Evolutionary conservation across 345 rosid species (phyloP).

Genomic region (Gossypium thurberi): DNA sequence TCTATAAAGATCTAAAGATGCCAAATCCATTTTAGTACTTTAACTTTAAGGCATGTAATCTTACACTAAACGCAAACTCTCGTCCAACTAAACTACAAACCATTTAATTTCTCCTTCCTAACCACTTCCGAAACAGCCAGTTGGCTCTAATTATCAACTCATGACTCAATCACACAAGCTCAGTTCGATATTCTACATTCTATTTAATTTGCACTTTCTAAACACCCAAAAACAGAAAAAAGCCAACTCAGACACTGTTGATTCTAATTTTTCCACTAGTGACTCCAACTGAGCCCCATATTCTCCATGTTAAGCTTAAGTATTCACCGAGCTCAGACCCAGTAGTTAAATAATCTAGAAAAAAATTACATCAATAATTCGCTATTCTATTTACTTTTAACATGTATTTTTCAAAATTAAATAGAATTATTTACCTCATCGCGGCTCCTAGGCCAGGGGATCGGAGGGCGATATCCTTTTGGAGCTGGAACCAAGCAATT

Average conservation of each 20-base stretch:
- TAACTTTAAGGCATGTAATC: neutral
- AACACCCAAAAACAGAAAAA: no score
- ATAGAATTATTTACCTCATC: conserved; percentile 50
- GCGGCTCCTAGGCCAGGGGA: conserved; percentile 94
- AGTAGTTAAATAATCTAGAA: neutral
- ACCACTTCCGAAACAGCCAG: neutral
- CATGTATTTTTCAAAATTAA: neutral
- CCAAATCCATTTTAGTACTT: neutral
- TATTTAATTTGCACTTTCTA: no score
- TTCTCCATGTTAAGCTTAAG: neutral
- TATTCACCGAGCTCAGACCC: neutral
- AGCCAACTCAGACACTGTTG: no score
- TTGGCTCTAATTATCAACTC: neutral
- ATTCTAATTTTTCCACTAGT: no score
- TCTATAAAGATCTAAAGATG: neutral
- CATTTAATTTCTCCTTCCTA: neutral
- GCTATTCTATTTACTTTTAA: no score
- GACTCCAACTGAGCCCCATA: neutral
- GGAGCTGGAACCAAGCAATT: conserved; percentile 82
- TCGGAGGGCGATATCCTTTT: conserved; percentile 52
- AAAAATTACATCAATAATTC: neutral
- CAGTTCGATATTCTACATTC: no score
- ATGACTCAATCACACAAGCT: neutral
- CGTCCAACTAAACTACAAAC: neutral
- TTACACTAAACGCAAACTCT: neutral